Percentiles rank a stretch among this genome's conserved stretches.
These are phyloP conservation scores for Evansstolkia leycettana DNA, from an alignment of 495 filamentous ascomycete species.

Conservation along the genomic window DNA sequence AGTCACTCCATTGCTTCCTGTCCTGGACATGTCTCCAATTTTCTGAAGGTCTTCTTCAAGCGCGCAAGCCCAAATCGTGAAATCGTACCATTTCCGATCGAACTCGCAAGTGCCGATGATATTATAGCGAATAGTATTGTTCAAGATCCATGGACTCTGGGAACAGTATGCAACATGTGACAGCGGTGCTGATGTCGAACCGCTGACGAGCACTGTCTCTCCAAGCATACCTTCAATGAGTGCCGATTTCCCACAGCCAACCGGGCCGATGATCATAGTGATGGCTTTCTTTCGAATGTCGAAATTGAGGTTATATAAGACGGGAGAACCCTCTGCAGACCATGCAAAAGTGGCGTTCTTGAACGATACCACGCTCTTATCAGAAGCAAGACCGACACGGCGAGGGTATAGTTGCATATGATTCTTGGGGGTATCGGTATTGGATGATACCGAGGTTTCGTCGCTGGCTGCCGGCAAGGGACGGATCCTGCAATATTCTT, in stretches of 20 bases:
- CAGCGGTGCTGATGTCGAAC: slow-evolving; percentile 4
- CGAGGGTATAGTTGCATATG: too few species aligned
- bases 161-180: slow-evolving; percentile 14
- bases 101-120: slow-evolving; percentile 14
- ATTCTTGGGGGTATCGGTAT: too few species aligned
- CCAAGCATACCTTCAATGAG: slow-evolving; percentile 32
- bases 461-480: slow-evolving; percentile 9
- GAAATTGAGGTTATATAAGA: slow-evolving; percentile 15
- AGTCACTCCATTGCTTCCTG: slow-evolving; percentile 18
- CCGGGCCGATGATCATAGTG: slow-evolving; percentile 28
- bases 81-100: slow-evolving; percentile 23
- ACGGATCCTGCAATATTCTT: slow-evolving; percentile 13
- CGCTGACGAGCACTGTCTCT: slow-evolving; percentile 19
- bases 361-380: slow-evolving; percentile 1
- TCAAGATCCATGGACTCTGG: slow-evolving; percentile 20
- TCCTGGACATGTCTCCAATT: slow-evolving; percentile 17
- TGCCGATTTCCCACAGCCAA: slow-evolving; percentile 36
- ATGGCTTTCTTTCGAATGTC: slow-evolving; percentile 19
- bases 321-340: slow-evolving; percentile 6
- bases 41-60: slow-evolving; percentile 18
- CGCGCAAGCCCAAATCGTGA: slow-evolving; percentile 20
- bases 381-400: too few species aligned
- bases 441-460: too few species aligned
- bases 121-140: slow-evolving; percentile 21
- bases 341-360: slow-evolving; percentile 4